phyloP scores from a whole-genome alignment of 345 rosid genomes.

The Euphorbia lathyris region DNA sequence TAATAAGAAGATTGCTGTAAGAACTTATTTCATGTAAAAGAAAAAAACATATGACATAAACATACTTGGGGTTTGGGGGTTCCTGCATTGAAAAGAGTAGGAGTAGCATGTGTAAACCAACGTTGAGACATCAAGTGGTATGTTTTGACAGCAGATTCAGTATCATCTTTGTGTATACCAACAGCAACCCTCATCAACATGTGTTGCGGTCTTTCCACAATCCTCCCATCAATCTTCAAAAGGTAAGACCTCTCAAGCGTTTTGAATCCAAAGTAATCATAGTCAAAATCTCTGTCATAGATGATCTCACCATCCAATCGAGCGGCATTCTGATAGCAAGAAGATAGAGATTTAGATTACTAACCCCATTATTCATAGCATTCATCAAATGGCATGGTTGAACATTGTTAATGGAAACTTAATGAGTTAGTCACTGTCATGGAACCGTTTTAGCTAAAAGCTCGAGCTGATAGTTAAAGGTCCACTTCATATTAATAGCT shows the following conservation, averaged over 20 bases:
- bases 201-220: slow-evolving; percentile 83
- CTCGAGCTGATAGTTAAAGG: too few species aligned
- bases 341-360: background rate
- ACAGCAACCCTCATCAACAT: slow-evolving; percentile 91
- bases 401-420: background rate
- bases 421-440: too few species aligned
- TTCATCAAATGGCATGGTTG: background rate
- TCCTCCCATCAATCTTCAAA: slow-evolving; percentile 68
- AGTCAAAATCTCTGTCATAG: slow-evolving; percentile 80
- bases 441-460: too few species aligned
- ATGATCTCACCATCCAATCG: slow-evolving; percentile 79
- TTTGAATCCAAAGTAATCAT: slow-evolving; percentile 87
- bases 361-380: background rate
- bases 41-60: background rate
- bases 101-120: slow-evolving; percentile 93
- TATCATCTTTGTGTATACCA: slow-evolving; percentile 70
- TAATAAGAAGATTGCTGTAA: background rate
- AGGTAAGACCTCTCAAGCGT: slow-evolving; percentile 91
- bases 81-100: slow-evolving; percentile 85
- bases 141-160: slow-evolving; percentile 59
- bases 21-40: background rate
- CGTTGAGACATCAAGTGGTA: slow-evolving; percentile 87
- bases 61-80: slow-evolving; percentile 75
- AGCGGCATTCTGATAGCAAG: slow-evolving; percentile 53
- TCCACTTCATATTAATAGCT: too few species aligned